A percentile compares a stretch with the other conserved stretches of the same genome.
Conservation (phyloP, 2,329 filamentous ascomycete genomes). For the Hypoxylon sp. region DNA sequence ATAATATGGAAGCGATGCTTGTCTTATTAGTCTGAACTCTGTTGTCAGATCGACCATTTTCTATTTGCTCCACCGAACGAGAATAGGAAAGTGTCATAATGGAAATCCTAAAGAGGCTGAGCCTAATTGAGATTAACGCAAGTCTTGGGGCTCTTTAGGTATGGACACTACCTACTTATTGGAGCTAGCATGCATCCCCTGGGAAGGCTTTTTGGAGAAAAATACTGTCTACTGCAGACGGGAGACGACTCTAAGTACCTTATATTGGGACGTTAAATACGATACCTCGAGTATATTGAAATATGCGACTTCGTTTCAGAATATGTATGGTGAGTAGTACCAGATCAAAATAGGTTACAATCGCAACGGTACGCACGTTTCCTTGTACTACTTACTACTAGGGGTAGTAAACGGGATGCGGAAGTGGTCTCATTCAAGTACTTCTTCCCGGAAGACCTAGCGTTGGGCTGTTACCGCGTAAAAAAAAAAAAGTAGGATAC, state of each 20-base stretch:
- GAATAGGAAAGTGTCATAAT: slow-evolving; percentile 26
- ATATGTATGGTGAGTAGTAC: slow-evolving; percentile 34
- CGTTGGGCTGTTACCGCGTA: slow-evolving; percentile 1
- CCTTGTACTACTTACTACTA: slow-evolving; percentile 24
- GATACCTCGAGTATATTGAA: slow-evolving; percentile 22
- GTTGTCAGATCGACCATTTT: slow-evolving; percentile 33
- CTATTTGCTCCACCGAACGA: slow-evolving; percentile 30
- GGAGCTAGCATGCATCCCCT: slow-evolving; percentile 38
- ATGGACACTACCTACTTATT: slow-evolving; percentile 2
- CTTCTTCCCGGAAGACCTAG: slow-evolving; percentile 9
- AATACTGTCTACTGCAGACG: slow-evolving; percentile 5
- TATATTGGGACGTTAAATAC: slow-evolving; percentile 26
- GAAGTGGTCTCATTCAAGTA: slow-evolving; percentile 7
- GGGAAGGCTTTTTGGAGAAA: slow-evolving; percentile 22
- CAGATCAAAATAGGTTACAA: slow-evolving; percentile 19
- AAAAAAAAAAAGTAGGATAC: neutral
- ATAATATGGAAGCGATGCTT: slow-evolving; percentile 16
- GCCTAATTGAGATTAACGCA: slow-evolving; percentile 37
- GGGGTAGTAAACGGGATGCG: slow-evolving; percentile 9
- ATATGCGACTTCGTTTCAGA: slow-evolving; percentile 41
- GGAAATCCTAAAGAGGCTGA: slow-evolving; percentile 32
- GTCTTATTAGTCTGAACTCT: slow-evolving; percentile 36
- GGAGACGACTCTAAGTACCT: neutral
- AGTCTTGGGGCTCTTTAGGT: slow-evolving; percentile 18
- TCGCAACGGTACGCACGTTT: slow-evolving; percentile 29